Evolutionary conservation across 192 early-diverging fungal genomes (phyloP).

Genomic region (Helicostylum pulchrum): DNA sequence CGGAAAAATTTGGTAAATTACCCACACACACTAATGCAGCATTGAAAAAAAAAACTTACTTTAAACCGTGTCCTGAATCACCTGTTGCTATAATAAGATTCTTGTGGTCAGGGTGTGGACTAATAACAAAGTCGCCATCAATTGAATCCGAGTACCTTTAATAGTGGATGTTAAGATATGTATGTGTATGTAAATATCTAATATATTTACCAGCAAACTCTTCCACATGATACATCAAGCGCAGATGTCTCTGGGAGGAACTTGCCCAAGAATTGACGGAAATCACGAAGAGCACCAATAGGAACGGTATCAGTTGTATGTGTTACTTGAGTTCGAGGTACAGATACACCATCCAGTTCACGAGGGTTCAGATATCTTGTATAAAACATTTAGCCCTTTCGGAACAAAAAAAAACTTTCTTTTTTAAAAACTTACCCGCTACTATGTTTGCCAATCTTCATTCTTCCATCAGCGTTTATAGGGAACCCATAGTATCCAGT

Average conservation of each 20-base stretch:
- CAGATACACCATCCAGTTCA: constrained; percentile 23
- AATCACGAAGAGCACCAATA: constrained; percentile 25
- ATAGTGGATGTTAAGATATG: neutral
- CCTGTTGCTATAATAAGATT: constrained; percentile 48
- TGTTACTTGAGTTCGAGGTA: constrained; percentile 32
- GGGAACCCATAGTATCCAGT: constrained; percentile 55
- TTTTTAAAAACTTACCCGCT: constrained; percentile 18
- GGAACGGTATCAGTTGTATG: constrained; percentile 35
- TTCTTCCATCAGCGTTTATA: constrained; percentile 25
- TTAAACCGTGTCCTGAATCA: constrained; percentile 56
- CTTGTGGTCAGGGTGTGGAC: constrained; percentile 32
- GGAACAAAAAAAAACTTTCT: neutral
- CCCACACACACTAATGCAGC: neutral
- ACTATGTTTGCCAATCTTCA: constrained; percentile 49
- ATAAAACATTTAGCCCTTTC: neutral
- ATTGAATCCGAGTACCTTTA: constrained; percentile 46
- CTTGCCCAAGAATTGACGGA: constrained; percentile 35
- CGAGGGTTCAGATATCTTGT: constrained; percentile 41
- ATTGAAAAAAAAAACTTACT: constrained; percentile 21
- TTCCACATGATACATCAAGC: constrained; percentile 32
- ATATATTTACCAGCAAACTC: constrained; percentile 43
- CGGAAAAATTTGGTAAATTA: neutral
- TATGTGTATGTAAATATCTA: neutral
- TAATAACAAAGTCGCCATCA: constrained; percentile 52
- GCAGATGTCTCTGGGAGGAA: constrained; percentile 34